A percentile compares a stretch with the other conserved stretches of the same genome.
These are phyloP conservation scores for Thielaviopsis euricoi DNA, from an alignment of 2,329 filamentous ascomycete genomes.

Conservation along the genomic window DNA sequence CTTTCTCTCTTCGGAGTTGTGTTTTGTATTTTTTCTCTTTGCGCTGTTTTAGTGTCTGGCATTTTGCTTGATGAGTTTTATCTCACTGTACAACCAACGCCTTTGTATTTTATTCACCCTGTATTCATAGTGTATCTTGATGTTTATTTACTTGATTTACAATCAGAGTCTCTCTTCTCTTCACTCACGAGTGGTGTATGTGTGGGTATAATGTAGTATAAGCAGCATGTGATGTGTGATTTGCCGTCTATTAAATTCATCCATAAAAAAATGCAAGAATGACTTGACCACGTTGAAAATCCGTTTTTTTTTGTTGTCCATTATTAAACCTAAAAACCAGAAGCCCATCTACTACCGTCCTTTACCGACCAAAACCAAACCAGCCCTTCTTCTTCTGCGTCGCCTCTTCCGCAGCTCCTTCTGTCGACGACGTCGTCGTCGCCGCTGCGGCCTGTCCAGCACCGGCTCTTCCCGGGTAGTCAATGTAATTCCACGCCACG, in stretches of 20 bases:
- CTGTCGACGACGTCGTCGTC: conserved; percentile 15
- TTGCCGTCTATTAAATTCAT: not conserved
- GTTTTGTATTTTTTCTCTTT: not conserved
- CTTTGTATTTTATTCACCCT: conserved; percentile 5
- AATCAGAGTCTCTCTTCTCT: not conserved
- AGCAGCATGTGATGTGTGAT: too few species aligned
- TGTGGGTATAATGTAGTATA: not conserved
- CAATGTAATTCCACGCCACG: conserved; percentile 93
- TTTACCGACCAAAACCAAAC: conserved; percentile 53
- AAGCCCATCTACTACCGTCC: too few species aligned
- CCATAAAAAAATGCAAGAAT: not conserved
- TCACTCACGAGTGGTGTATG: not conserved
- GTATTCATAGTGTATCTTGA: conserved; percentile 11
- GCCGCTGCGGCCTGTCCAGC: conserved; percentile 12
- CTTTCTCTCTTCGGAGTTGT: not conserved
- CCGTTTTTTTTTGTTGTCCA: not conserved
- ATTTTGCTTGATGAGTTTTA: not conserved
- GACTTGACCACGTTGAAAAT: not conserved
- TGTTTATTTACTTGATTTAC: conserved; percentile 6
- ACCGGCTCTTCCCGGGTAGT: conserved; percentile 54
- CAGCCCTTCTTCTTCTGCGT: conserved; percentile 51
- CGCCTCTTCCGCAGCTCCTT: conserved; percentile 22
- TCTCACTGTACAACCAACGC: conserved; percentile 5
- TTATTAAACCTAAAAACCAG: not conserved
- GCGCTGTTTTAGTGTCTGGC: not conserved